These are phyloP conservation scores for Paramecium bursaria DNA, from an alignment of 73 alveolate genomes.

Conservation along the genomic window DNA sequence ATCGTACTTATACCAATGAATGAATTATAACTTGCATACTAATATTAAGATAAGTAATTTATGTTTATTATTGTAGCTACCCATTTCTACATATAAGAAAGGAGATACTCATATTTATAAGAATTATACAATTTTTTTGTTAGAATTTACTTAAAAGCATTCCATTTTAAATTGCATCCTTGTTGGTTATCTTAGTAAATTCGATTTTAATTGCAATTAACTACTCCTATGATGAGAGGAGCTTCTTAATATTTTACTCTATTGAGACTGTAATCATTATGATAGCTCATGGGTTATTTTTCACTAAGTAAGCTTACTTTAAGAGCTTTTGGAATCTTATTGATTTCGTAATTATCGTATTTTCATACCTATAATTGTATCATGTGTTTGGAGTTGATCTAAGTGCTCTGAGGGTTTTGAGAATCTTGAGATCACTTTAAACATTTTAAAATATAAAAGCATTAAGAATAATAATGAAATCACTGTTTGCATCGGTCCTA, in stretches of 20 bases:
- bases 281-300: conserved; percentile 83
- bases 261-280: too few relatives aligned
- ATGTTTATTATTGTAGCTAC: too few relatives aligned
- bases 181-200: conserved; percentile 75
- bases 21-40: conserved; percentile 35
- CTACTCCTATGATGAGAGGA: conserved; percentile 70
- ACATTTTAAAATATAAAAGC: conserved; percentile 93
- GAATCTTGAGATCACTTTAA: too few relatives aligned
- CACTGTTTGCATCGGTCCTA: conserved; percentile 23
- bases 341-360: too few relatives aligned
- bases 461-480: conserved; percentile 72
- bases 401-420: too few relatives aligned
- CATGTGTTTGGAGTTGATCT: too few relatives aligned
- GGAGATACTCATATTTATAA: not conserved
- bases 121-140: not conserved
- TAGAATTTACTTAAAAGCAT: not conserved
- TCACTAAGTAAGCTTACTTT: conserved; percentile 77
- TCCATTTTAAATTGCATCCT: conserved; percentile 59
- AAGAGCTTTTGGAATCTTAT: too few relatives aligned
- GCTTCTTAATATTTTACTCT: not conserved
- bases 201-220: conserved; percentile 73
- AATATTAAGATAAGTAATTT: conserved; percentile 26
- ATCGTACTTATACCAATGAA: conserved; percentile 19
- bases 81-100: conserved; percentile 21
- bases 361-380: too few relatives aligned